Evolutionary conservation across 2,329 filamentous ascomycete species (phyloP), one percentile per base, ranked within the genome.

Genomic region (Septoria linicola): DNA sequence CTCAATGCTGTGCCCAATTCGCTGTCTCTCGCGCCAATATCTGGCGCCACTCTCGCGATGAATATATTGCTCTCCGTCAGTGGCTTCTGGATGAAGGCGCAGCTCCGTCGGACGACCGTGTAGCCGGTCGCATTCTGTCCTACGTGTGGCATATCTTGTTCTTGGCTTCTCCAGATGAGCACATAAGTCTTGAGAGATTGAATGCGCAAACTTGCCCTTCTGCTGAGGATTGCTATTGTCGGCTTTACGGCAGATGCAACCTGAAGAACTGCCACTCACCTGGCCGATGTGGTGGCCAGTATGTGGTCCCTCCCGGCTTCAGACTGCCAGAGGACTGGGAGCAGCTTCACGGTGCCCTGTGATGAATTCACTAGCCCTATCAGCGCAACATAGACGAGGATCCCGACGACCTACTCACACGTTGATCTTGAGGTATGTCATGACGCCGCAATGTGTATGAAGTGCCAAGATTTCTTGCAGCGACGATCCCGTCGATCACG

Each of bases 1-100:
- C 61, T 25, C 61, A 64, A 47, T 82, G 79, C 61, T 81, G 78
- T 66, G 79, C 78, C 8, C 80, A 80, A 55, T 82, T 81, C 61
- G 76, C 74, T 10, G 77, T 80, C 17, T 70, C 73, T 2, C 66
- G 75, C 4, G 70, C 75, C 10, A 69, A 71, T 14, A 72, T 81
- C 14, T 73, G 70, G 64, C 72, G 74, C 51, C 76, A 80, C 63
- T 70, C 71, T 0, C 68, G 71, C 1, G 74, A 75, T 8, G 76
- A 80, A 57, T 80, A 80, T 59, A 59, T 76, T 11, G 77, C 61
- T 19, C 43, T 81, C 45, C 68, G 79, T 31, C 73, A 79, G 55
- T 82, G 79, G 79, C 63, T 82, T 27, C 64, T 77, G 6, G 74
- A 77, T 60, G 72, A 52, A 3, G 53, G 57, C 19, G 44, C 43